Evolutionary conservation across 495 filamentous ascomycete genomes (phyloP), one percentile per base, ranked within the genome.

Genomic region (Lindgomyces ingoldianus): DNA sequence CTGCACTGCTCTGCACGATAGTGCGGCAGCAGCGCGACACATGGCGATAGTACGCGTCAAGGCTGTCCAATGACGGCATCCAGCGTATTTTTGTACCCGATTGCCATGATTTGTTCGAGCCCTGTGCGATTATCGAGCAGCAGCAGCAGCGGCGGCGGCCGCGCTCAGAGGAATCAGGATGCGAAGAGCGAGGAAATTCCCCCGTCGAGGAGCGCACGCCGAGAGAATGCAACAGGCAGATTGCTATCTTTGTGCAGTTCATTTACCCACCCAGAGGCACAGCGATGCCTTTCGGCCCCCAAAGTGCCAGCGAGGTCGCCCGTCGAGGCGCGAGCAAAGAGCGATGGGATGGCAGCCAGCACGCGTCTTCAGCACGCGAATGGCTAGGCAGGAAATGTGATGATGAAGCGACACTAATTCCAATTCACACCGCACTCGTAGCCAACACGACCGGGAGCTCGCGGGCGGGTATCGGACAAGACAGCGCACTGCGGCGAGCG

Each of bases 241-340:
- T 39, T 39, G 18, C 57, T 61, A 61, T 61, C 57, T 61, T 61
- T 33, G 56, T 47, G 42, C 56, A 19, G 19, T 36, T 49, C 22
- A 59, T 59, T 59, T 47, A 59, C 41, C 24, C 44, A 39, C 18
- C 26, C 22, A 2, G 18, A 41, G 14, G 53, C 30, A 21, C 30
- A 41, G 27, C 29, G 16, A 33, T 8, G 10, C 22, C 29, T 41
- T 22, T 42, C 44, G 44, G 44, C 44, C 44, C 44, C 44, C 44
- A 47, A 22, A 4, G n/a, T 22, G 16, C 44, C 44, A 18, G 44
- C 16, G n/a, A 47, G 8, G 44, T 47, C 44, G 44, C 33, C 33
- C 33, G 33, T 39, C 33, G 33, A 39, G 6, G 33, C 33, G n/a
- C n/a, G n/a, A 39, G 33, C 33, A 14, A 39, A 6, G 33, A 39